These are phyloP conservation scores for Prunus mume DNA, from an alignment of 306 rosid species.

Conservation along the genomic window DNA sequence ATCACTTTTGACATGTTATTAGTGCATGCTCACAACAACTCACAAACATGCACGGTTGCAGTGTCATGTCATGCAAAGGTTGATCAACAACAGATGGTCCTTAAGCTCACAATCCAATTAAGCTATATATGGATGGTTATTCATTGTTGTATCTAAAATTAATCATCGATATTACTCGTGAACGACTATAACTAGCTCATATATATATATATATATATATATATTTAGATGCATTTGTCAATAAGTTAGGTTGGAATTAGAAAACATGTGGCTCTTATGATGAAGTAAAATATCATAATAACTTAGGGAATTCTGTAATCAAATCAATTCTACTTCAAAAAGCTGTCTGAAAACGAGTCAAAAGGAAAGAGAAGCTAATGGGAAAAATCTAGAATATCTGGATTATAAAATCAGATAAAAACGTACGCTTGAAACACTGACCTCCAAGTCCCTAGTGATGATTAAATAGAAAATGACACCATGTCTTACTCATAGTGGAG, in stretches of 20 bases:
- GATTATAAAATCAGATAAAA: neutral
- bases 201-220: neutral
- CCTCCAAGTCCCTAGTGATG: neutral
- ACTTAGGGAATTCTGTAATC: neutral
- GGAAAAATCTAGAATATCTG: neutral
- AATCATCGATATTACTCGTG: neutral
- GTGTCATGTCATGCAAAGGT: neutral
- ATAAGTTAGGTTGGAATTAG: neutral
- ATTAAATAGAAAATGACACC: conserved; percentile 23
- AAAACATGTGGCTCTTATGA: neutral
- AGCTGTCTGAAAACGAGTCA: neutral
- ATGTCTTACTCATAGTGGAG: conserved; percentile 15
- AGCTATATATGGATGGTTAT: too few relatives aligned
- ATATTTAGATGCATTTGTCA: neutral
- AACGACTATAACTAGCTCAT: neutral
- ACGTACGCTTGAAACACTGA: neutral
- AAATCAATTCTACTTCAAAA: neutral
- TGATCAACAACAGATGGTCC: neutral
- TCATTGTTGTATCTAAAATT: neutral
- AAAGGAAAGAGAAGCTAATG: neutral
- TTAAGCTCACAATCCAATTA: too few relatives aligned
- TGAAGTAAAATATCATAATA: neutral
- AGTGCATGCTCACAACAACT: neutral
- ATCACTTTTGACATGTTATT: too few relatives aligned
- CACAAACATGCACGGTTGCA: neutral